Evolutionary conservation across 371 early-diverging fungal genomes (phyloP).

Genomic region (Dichotomocladium elegans): DNA sequence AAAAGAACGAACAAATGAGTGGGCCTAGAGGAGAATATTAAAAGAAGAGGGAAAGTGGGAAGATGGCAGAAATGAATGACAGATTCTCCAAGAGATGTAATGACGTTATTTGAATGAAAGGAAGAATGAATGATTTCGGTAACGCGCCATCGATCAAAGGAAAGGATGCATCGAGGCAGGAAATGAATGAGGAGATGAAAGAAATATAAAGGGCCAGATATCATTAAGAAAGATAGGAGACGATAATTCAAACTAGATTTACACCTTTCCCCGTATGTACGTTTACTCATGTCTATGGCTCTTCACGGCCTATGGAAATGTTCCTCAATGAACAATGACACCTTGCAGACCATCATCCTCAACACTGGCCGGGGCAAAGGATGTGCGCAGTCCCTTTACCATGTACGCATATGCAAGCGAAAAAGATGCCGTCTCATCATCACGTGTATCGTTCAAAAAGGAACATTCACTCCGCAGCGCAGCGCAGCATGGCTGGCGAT

Average conservation of each 20-base stretch:
- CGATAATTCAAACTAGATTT: background rate
- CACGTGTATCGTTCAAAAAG: no score
- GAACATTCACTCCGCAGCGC: no score
- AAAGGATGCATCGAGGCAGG: constrained; percentile 5
- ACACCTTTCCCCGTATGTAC: background rate
- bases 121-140: constrained; percentile 1
- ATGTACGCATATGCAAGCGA: no score
- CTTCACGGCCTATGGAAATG: no score
- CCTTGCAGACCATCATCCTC: no score
- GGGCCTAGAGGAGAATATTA: background rate
- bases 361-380: no score
- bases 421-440: no score
- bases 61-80: background rate
- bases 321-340: no score
- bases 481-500: no score
- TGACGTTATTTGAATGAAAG: constrained; percentile 1
- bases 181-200: constrained; percentile 1
- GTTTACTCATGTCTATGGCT: background rate
- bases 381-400: no score
- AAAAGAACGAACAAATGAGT: constrained; percentile 14
- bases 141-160: constrained; percentile 3
- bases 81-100: background rate
- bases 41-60: background rate
- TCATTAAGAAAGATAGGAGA: constrained; percentile 1
- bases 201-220: constrained; percentile 1